Evolutionary conservation across 2,329 filamentous ascomycete species (phyloP), one percentile per base, ranked within the genome.

Genomic region (Colletotrichum gigasporum): DNA sequence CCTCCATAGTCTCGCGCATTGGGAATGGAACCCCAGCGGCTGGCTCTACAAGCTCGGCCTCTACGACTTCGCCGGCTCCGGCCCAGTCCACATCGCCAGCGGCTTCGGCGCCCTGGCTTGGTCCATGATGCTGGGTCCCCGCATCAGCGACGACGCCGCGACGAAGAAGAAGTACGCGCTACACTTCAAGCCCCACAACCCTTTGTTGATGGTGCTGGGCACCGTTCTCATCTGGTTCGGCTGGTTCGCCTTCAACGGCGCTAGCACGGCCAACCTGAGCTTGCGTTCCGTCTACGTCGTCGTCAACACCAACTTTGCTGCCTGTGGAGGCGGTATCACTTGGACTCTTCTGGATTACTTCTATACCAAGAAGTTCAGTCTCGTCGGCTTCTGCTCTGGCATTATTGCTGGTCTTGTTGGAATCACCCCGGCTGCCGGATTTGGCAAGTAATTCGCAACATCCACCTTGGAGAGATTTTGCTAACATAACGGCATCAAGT

Each of bases 331-430:
- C 3, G 83, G 81, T 2, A 73, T 87, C 3, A 80, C 80, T 5
- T 88, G 85, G 84, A 80, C 80, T 0, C 56, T 85, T 2, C 79
- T 87, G 0, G 85, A 87, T 45, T 86, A 85, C 65, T 58, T 82
- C 41, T 76, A 82, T 67, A 80, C 73, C 37, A 69, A 75, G 16
- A 81, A 80, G 68, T 86, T 85, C 72, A 82, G 78, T 47, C 78
- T 86, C 52, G 77, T 86, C 4, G 83, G 83, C 0, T 94, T 94
- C 91, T 96, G 93, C 83, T 96, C 93, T 37, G 94, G 94, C 66
- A 90, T 89, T 69, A 94, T 97, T 74, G 91, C 92, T 26, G 92
- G 93, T 54, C 88, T 97, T 20, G 94, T 97, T 34, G 92, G 93
- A 69, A 96, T 96, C 57, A 96, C 93, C 8, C 91, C 93, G 5